Evolutionary conservation across 331 rosid genomes (phyloP), one percentile per base, ranked within the genome.

Genomic region (Rhamnella rubrinervis): DNA sequence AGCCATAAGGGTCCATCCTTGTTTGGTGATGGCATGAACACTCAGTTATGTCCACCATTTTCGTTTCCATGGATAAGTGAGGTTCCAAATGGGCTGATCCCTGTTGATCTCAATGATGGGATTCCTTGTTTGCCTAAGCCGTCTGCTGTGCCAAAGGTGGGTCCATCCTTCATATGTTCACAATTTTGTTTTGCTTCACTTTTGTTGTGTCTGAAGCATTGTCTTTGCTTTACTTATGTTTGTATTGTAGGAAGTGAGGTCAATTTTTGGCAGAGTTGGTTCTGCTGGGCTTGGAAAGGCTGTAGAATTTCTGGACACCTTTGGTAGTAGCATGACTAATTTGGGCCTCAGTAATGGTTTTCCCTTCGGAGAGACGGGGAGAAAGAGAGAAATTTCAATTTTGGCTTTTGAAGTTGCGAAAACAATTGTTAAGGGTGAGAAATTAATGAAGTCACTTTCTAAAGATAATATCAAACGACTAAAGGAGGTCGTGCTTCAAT

Each of bases 351-450:
- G 77, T 57, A 77, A 89, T 81, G 88, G 89, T 71, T 93, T 93
- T 84, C 85, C 88, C 57, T 84, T 89, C 2, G 91, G 95, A 17
- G 85, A 82, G 70, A 67, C 89, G 68, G 84, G 82, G 17, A 93
- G 87, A 81, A 93, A 96, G 75, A 84, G 63, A 76, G 81, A 85
- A 78, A 91, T 93, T 82, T 85, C 90, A 73, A 87, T 93, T 82
- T 88, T 93, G 87, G 92, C 97, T 71, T 93, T 93, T 61, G 98
- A 93, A 85, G 95, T 93, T 75, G 97, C 96, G 26, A 93, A 93
- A 70, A 91, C 98, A 66, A 77, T 93, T 76, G 92, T 90, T 52
- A 93, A 87, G 83, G 98, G 96, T 66, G 82, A 89, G 72, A 90
- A 85, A 73, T 79, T 90, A 79, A 88, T 88, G 95, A 95, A 88